phyloP scores from a whole-genome alignment of 2,329 filamentous ascomycete species.

The Blastomyces parvus region DNA sequence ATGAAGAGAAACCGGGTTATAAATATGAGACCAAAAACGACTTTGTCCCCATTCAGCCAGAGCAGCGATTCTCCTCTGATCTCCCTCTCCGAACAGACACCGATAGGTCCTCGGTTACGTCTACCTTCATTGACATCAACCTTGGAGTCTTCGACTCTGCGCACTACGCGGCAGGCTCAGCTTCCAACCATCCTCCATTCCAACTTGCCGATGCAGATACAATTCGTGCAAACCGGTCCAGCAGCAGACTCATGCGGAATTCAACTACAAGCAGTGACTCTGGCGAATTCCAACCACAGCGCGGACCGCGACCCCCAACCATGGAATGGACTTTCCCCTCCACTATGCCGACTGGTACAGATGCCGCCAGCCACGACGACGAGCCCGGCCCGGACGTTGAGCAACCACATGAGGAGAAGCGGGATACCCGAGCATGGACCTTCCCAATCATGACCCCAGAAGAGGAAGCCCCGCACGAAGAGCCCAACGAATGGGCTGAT shows the following conservation, averaged over 20 bases:
- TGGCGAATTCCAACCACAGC: slow-evolving; percentile 22
- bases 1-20: slow-evolving; percentile 48
- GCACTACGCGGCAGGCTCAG: slow-evolving; percentile 44
- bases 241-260: slow-evolving; percentile 35
- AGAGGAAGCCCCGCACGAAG: slow-evolving; percentile 13
- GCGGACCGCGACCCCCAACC: slow-evolving; percentile 36
- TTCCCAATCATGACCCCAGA: slow-evolving; percentile 38
- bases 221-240: slow-evolving; percentile 46
- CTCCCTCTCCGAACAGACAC: slow-evolving; percentile 43
- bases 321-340: slow-evolving; percentile 41
- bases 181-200: slow-evolving; percentile 41
- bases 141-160: slow-evolving; percentile 43
- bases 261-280: slow-evolving; percentile 24
- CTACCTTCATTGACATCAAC: slow-evolving; percentile 47
- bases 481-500: slow-evolving; percentile 15
- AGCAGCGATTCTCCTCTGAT: slow-evolving; percentile 43
- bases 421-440: slow-evolving; percentile 45
- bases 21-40: slow-evolving; percentile 47
- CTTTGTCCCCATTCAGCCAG: slow-evolving; percentile 36
- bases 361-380: slow-evolving; percentile 17
- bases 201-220: slow-evolving; percentile 46
- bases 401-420: slow-evolving; percentile 20
- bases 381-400: slow-evolving; percentile 16
- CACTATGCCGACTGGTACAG: slow-evolving; percentile 20
- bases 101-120: slow-evolving; percentile 40